Base-by-base conservation (phyloP, 2,329 filamentous ascomycete species). In the Hypoxylon rubiginosum region DNA sequence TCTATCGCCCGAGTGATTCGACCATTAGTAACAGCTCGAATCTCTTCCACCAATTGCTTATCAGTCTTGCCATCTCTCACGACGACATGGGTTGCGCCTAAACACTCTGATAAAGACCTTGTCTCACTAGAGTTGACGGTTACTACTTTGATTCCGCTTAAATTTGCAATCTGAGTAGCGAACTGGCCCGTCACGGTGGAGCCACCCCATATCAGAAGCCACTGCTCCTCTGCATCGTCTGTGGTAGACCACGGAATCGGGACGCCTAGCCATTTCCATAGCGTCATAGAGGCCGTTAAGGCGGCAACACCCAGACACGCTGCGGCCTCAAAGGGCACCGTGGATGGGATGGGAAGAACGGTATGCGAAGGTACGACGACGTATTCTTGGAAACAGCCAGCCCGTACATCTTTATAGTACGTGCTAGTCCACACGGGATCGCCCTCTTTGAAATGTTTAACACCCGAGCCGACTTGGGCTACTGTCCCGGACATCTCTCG, bases 381-480 rank as follows among this genome's bases (percentile, higher is more conserved):
- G 56, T 74, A 78, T 43, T 82, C 73, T 68, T 82, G 81, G 65
- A 82, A 82, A 64, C 79, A 81, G 26, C 80, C 80, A 34, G 80
- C 79, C 48, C 80, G 73, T 5, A 76, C 66, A 56, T 82, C 80
- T 48, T 77, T 74, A 66, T 82, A 82, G 67, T 82, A 82, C 52
- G 79, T 81, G 58, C 79, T 80, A 34, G 75, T 80, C 78, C 76
- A 77, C 6, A 77, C 75, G 10, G 56, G 65, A 32, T 78, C 74
- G 10, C 76, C 76, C n/a, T 68, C 57, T 17, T 69, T 67, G 26
- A 75, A 68, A 9, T 51, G 39, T 8, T 43, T 65, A n/a, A 78
- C 75, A 24, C 58, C 57, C 13, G 70, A 63, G 34, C 76, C 76
- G 28, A 77, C 74, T 51, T 73, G 57, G 17, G 72, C 69, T 32